phyloP scores from a whole-genome alignment of 371 early-diverging fungal species.

The Saksenaea oblongispora region DNA sequence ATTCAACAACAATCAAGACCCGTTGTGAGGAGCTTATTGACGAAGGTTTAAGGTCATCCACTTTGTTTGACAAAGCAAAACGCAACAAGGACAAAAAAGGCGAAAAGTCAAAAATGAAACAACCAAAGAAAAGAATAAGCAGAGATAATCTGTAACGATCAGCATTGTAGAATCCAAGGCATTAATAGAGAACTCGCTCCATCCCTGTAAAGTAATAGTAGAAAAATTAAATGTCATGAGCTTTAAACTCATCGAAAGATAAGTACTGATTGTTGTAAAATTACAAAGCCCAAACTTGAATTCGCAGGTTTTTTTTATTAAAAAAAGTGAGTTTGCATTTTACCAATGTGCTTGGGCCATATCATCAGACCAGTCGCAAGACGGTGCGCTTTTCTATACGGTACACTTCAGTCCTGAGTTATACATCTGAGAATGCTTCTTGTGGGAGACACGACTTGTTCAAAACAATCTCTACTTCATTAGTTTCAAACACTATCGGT shows the following conservation, averaged over 20 bases:
- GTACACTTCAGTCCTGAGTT: no score
- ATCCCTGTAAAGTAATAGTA: background rate
- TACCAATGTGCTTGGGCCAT: no score
- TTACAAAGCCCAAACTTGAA: no score
- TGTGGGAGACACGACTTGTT: no score
- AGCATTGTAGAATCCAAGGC: background rate
- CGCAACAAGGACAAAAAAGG: background rate
- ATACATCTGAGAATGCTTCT: no score
- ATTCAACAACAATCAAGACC: conserved; percentile 34
- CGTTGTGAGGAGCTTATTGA: conserved; percentile 55
- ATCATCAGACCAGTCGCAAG: no score
- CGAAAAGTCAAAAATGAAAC: background rate
- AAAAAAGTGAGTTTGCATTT: no score
- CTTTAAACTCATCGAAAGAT: background rate
- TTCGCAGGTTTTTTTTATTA: no score
- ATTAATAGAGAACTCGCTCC: background rate
- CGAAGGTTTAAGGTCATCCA: conserved; percentile 25
- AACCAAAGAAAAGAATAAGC: background rate
- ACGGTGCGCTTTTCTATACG: no score
- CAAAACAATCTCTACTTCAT: no score
- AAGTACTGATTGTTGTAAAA: background rate
- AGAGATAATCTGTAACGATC: background rate
- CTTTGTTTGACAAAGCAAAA: background rate
- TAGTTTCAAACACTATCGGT: no score
- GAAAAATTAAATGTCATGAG: background rate